Percentiles rank a stretch among this genome's conserved stretches.
phyloP scores from a whole-genome alignment of 805 yeast genomes.

The Metschnikowia drakensbergensis region DNA sequence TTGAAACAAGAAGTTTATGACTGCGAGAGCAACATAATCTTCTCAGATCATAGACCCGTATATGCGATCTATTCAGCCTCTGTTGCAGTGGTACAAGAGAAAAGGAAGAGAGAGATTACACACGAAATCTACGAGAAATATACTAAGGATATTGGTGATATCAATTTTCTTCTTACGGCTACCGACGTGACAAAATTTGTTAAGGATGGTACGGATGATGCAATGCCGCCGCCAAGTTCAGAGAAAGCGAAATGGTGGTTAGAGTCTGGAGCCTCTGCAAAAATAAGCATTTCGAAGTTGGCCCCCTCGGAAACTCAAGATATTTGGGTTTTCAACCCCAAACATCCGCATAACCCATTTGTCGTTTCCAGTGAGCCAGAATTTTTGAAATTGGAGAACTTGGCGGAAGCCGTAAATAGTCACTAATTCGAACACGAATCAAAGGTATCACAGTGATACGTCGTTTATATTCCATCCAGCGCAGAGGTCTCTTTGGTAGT shows the following conservation, averaged over 20 bases:
- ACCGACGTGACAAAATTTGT: conserved; percentile 24
- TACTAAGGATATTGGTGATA: conserved; percentile 45
- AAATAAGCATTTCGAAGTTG: conserved; percentile 52
- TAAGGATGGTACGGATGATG: conserved; percentile 30
- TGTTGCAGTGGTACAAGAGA: conserved; percentile 64
- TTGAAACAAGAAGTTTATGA: conserved; percentile 60
- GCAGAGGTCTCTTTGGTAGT: neutral
- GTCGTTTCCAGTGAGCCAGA: conserved; percentile 48
- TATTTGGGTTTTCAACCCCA: conserved; percentile 57
- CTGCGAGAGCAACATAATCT: conserved; percentile 50
- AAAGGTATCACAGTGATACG: neutral
- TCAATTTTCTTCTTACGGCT: conserved; percentile 33
- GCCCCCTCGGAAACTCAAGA: conserved; percentile 24
- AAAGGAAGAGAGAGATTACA: conserved; percentile 50
- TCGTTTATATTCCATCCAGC: neutral
- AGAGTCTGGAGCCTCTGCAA: conserved; percentile 69
- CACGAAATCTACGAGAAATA: conserved; percentile 55
- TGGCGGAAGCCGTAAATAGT: conserved; percentile 7
- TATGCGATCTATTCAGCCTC: conserved; percentile 63
- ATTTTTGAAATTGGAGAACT: conserved; percentile 36
- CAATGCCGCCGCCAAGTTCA: conserved; percentile 85
- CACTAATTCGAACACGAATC: neutral
- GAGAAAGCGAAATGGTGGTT: conserved; percentile 91
- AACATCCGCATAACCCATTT: conserved; percentile 71
- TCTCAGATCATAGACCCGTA: conserved; percentile 92